phyloP scores from a whole-genome alignment of 75 land plant genomes.

The Sequoia sempervirens region DNA sequence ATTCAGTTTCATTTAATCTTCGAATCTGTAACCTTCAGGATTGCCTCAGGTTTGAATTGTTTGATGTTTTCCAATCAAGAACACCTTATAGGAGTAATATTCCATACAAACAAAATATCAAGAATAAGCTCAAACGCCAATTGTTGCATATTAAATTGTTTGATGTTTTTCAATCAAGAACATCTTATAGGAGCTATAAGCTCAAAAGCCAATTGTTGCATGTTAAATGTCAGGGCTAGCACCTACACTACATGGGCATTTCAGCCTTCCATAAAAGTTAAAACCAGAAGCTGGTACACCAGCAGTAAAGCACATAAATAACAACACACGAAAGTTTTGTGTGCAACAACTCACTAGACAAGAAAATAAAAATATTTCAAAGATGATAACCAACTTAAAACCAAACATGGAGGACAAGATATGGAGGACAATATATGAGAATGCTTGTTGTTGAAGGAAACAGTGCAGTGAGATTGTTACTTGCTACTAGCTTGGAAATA shows the following conservation, averaged over 20 bases:
- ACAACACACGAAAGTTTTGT: neutral
- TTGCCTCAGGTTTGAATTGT: neutral
- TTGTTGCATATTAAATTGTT: neutral
- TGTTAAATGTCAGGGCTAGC: neutral
- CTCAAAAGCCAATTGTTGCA: neutral
- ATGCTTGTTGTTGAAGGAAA: neutral
- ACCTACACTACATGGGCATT: neutral
- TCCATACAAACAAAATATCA: neutral
- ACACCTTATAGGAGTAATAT: neutral
- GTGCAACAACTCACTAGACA: neutral
- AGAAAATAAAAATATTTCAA: neutral
- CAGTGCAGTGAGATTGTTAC: neutral
- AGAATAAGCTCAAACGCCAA: neutral
- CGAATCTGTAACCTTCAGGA: neutral
- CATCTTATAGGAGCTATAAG: neutral
- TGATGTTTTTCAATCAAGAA: neutral
- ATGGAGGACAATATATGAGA: neutral
- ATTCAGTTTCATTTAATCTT: neutral
- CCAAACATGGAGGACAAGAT: too few relatives aligned
- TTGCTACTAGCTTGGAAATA: neutral
- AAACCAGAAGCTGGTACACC: neutral
- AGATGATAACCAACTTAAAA: neutral
- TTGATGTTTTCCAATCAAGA: neutral
- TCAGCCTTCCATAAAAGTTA: neutral
- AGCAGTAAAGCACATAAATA: neutral